Evolutionary conservation across 1,284 basidiomycete genomes (phyloP).

Genomic region (Pisolithus thermaeus): DNA sequence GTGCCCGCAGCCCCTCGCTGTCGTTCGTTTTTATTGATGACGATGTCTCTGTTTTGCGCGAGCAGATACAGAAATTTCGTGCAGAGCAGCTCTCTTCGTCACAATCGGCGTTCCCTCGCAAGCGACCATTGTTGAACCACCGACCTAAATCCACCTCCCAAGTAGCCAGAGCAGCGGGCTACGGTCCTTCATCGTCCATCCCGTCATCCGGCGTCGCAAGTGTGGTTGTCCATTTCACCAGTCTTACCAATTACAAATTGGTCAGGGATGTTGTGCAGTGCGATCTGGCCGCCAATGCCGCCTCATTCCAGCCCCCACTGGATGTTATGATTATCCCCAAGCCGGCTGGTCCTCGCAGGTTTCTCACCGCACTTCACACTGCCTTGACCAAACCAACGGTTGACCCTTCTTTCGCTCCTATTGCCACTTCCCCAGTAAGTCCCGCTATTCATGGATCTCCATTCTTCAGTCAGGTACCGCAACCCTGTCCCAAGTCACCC

Average conservation of each 20-base stretch:
- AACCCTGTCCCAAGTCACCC: constrained; percentile 36
- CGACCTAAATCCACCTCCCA: constrained; percentile 76
- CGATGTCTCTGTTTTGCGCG: constrained; percentile 69
- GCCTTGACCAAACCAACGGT: constrained; percentile 78
- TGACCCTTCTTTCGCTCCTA: constrained; percentile 87
- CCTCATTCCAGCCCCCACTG: constrained; percentile 40
- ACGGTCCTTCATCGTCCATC: constrained; percentile 22
- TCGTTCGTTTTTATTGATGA: constrained; percentile 88
- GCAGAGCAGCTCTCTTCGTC: constrained; percentile 46
- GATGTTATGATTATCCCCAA: constrained; percentile 95
- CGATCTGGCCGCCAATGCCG: constrained; percentile 41
- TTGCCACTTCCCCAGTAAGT: constrained; percentile 83
- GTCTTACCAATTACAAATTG: constrained; percentile 80
- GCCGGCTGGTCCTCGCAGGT: constrained; percentile 87
- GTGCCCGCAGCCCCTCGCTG: constrained; percentile 24
- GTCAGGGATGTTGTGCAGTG: constrained; percentile 83
- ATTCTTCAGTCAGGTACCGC: constrained; percentile 36
- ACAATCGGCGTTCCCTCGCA: constrained; percentile 41
- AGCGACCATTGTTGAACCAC: constrained; percentile 73
- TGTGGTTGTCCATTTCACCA: constrained; percentile 87
- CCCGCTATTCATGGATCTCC: constrained; percentile 46
- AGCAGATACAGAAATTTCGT: constrained; percentile 60
- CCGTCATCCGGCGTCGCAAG: constrained; percentile 32
- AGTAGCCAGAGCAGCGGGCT: constrained; percentile 52
- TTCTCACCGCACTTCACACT: constrained; percentile 85